Percentiles rank a stretch among this genome's conserved stretches.
phyloP scores from a whole-genome alignment of 2,329 filamentous ascomycete genomes.

The Fusarium nygamai region DNA sequence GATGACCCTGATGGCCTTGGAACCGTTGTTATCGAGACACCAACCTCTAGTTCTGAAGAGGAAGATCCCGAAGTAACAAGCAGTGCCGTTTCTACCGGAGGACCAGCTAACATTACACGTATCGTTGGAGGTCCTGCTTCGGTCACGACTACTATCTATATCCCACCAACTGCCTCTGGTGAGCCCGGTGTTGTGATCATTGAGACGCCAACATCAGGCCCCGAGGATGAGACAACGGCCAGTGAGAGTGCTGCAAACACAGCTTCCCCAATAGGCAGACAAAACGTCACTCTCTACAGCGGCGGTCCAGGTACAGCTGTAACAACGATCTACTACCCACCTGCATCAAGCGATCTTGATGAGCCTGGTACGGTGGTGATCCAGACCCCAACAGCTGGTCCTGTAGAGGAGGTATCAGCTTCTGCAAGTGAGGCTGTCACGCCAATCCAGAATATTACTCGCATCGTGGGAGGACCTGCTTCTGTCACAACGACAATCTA shows the following conservation, averaged over 20 bases:
- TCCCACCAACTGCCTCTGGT: background rate
- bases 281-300: conserved; percentile 1
- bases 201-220: background rate
- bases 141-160: background rate
- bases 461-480: background rate
- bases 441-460: conserved; percentile 3
- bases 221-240: background rate
- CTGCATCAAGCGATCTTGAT: background rate
- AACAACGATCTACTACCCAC: conserved; percentile 7
- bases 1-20: background rate
- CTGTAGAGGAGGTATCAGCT: background rate
- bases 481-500: background rate
- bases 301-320: background rate
- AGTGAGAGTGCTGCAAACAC: background rate
- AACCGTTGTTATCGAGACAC: conserved; percentile 6
- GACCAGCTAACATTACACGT: background rate
- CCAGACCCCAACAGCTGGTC: conserved; percentile 3
- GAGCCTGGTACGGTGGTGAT: conserved; percentile 1
- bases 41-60: background rate
- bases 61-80: background rate
- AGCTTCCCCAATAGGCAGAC: background rate
- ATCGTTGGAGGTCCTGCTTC: conserved; percentile 3
- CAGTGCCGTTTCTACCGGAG: background rate
- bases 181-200: conserved; percentile 12
- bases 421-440: background rate